Percentiles rank a stretch among this genome's conserved stretches.
phyloP scores from a whole-genome alignment of 441 rosid genomes.

The Euphorbia celastroides region DNA sequence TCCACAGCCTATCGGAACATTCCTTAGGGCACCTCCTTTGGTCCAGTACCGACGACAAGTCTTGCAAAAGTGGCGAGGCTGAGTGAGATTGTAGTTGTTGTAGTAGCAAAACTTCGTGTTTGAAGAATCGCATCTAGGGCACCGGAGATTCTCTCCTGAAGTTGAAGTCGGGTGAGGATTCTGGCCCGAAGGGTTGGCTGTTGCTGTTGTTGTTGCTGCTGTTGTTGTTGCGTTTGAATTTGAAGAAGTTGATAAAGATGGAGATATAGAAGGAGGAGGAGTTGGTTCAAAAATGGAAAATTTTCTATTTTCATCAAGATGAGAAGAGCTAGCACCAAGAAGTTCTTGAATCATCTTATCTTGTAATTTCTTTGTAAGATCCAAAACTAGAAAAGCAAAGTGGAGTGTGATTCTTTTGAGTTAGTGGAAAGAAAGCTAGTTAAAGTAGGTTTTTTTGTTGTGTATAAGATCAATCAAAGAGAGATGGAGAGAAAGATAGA shows the following conservation, averaged over 20 bases:
- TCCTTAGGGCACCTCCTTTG: conserved; percentile 67
- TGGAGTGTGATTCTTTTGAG: conserved; percentile 21
- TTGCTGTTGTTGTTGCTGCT: conserved; percentile 8
- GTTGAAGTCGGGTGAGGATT: conserved; percentile 24
- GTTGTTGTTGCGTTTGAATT: conserved; percentile 22
- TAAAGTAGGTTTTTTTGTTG: conserved; percentile 33
- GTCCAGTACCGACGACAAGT: conserved; percentile 87
- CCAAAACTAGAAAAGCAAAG: conserved; percentile 50
- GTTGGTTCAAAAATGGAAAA: conserved; percentile 39
- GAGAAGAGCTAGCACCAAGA: conserved; percentile 37
- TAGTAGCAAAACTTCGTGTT: conserved; percentile 81
- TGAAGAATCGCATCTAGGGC: conserved; percentile 69
- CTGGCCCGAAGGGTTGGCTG: conserved; percentile 4
- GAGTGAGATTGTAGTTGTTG: conserved; percentile 79
- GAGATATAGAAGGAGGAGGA: conserved; percentile 27
- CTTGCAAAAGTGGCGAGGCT: conserved; percentile 86
- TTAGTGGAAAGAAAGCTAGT: conserved; percentile 28
- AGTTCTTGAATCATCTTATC: conserved; percentile 64
- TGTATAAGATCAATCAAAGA: conserved; percentile 16
- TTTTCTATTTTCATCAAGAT: conserved; percentile 50
- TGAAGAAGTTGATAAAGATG: conserved; percentile 36
- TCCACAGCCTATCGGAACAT: conserved; percentile 77
- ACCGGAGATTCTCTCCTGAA: conserved; percentile 42
- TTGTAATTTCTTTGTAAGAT: conserved; percentile 27
- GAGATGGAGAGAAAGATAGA: conserved; percentile 15